These are phyloP conservation scores for Geotrichum histeridarum DNA, from an alignment of 1,139 yeast species.

Conservation along the genomic window DNA sequence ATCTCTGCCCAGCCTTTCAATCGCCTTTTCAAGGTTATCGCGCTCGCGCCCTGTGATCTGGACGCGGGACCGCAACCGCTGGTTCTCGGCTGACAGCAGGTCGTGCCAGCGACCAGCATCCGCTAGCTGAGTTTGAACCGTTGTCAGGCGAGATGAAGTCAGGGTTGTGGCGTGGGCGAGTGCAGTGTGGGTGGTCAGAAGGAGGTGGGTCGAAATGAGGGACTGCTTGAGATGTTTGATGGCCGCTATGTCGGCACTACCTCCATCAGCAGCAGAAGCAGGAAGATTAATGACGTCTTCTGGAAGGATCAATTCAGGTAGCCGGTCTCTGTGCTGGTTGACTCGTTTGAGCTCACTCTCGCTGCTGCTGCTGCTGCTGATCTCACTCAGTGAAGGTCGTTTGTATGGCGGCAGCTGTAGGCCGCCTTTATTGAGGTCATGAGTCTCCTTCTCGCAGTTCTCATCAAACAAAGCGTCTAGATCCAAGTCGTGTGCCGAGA, in stretches of 20 bases:
- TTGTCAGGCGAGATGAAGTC: slow-evolving; percentile 3
- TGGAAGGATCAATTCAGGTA: slow-evolving; percentile 12
- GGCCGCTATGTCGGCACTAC: neutral
- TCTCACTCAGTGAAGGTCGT: neutral
- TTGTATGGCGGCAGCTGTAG: slow-evolving; percentile 6
- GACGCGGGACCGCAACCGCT: slow-evolving; percentile 7
- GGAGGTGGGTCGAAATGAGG: slow-evolving; percentile 16
- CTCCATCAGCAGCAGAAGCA: too few species aligned
- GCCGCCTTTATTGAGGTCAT: neutral
- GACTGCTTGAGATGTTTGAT: slow-evolving; percentile 7
- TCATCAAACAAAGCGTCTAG: slow-evolving; percentile 12
- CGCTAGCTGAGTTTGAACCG: slow-evolving; percentile 4
- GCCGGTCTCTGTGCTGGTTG: neutral
- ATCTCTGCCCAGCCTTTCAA: slow-evolving; percentile 16
- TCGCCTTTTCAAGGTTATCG: slow-evolving; percentile 13
- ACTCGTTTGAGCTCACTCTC: neutral
- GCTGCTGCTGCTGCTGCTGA: neutral
- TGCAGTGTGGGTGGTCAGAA: slow-evolving; percentile 17
- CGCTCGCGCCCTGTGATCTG: slow-evolving; percentile 15
- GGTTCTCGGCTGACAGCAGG: slow-evolving; percentile 18
- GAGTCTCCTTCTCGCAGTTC: neutral
- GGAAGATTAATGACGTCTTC: slow-evolving; percentile 7
- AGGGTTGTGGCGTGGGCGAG: slow-evolving; percentile 10
- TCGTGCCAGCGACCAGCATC: slow-evolving; percentile 14
- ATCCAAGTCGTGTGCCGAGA: slow-evolving; percentile 3